Conservation (phyloP, 208 protist species). For the Leishmania tarentolae region DNA sequence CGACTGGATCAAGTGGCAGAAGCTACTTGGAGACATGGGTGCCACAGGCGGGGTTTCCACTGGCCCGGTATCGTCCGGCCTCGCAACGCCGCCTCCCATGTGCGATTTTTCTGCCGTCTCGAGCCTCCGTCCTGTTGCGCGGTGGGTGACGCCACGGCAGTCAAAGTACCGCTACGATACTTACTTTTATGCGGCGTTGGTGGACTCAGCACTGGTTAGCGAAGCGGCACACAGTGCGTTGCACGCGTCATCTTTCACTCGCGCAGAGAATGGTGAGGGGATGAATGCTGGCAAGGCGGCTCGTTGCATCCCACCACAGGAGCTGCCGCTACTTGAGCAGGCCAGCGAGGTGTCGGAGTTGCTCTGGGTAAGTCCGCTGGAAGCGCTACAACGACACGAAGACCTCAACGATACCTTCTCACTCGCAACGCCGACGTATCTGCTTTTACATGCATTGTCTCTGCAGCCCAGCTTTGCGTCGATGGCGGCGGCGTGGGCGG, state of each 20-base stretch:
- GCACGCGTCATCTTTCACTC: not conserved
- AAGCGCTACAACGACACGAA: constrained; percentile 52
- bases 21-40: not conserved
- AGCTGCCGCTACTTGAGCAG: constrained; percentile 31
- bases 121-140: constrained; percentile 38
- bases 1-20: constrained; percentile 11
- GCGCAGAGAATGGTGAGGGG: not conserved
- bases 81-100: not conserved
- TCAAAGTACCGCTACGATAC: constrained; percentile 62
- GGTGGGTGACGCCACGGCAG: constrained; percentile 55
- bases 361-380: constrained; percentile 52
- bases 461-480: constrained; percentile 26
- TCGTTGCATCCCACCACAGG: constrained; percentile 27
- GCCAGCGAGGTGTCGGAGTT: constrained; percentile 41
- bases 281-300: not conserved
- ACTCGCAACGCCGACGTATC: constrained; percentile 51
- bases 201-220: constrained; percentile 12
- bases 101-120: constrained; percentile 23
- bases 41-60: not conserved
- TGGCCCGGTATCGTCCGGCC: not conserved
- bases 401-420: constrained; percentile 33
- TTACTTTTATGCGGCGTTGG: constrained; percentile 43
- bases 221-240: not conserved
- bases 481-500: constrained; percentile 31
- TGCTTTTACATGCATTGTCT: constrained; percentile 47